phyloP scores from a whole-genome alignment of 805 yeast species.

The Clavispora santaluciae region DNA sequence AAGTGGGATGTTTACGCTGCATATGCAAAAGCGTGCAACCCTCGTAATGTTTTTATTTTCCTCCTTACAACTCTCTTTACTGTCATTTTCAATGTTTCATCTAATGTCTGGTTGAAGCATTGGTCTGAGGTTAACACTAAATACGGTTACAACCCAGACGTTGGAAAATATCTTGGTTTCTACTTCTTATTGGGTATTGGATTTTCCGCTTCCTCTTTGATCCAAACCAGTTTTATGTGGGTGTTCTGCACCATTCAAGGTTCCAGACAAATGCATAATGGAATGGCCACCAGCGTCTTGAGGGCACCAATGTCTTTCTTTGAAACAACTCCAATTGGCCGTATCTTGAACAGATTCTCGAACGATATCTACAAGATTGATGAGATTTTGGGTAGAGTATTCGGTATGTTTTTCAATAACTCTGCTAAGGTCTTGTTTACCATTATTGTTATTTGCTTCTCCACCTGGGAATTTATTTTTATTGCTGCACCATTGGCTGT shows the following conservation, averaged over 20 bases:
- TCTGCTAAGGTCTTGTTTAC: conserved; percentile 67
- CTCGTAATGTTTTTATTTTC: conserved; percentile 55
- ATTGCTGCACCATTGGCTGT: conserved; percentile 65
- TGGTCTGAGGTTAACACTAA: conserved; percentile 91
- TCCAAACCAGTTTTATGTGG: conserved; percentile 70
- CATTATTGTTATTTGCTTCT: conserved; percentile 68
- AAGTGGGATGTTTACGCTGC: conserved; percentile 78
- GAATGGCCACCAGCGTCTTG: conserved; percentile 66
- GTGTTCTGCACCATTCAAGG: conserved; percentile 79
- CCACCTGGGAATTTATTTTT: conserved; percentile 83
- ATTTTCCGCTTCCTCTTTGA: conserved; percentile 54
- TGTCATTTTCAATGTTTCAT: conserved; percentile 56
- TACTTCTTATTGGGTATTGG: conserved; percentile 72
- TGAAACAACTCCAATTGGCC: conserved; percentile 93
- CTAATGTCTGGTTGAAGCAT: conserved; percentile 90
- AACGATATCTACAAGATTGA: conserved; percentile 88
- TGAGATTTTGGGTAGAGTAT: conserved; percentile 67
- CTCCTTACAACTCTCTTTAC: conserved; percentile 52
- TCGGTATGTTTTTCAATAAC: conserved; percentile 63
- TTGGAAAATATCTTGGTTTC: conserved; percentile 65
- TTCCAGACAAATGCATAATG: conserved; percentile 67
- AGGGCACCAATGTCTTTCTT: conserved; percentile 94
- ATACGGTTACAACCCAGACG: conserved; percentile 65
- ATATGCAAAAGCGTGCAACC: conserved; percentile 86
- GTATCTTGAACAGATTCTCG: conserved; percentile 86